Conservation (phyloP, 108 stramenopile genomes). For the Nitzschia inconspicua region DNA sequence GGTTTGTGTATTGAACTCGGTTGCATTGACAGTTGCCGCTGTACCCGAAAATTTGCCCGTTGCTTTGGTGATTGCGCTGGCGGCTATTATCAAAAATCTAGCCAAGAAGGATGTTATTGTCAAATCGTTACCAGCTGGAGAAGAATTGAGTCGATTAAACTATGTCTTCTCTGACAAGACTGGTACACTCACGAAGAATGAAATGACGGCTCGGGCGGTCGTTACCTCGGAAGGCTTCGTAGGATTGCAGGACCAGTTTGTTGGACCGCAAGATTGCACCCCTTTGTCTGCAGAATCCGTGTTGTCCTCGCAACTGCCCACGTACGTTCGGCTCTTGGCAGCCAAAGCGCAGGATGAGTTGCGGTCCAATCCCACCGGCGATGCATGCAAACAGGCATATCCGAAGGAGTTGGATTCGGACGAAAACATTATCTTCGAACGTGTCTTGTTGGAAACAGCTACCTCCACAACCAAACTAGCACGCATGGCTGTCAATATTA, state of each 20-base stretch:
- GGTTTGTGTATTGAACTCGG: constrained; percentile 22
- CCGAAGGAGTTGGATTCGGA: too few relatives aligned
- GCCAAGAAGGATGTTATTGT: constrained; percentile 72
- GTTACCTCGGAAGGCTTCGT: neutral
- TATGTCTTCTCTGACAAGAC: constrained; percentile 88
- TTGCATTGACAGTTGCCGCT: constrained; percentile 87
- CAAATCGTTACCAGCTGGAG: constrained; percentile 75
- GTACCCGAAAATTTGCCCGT: constrained; percentile 89
- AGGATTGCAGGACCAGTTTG: neutral
- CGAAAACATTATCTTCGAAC: too few relatives aligned
- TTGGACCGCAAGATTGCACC: neutral
- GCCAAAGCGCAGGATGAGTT: too few relatives aligned
- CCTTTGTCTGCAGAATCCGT: neutral
- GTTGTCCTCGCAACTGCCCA: neutral
- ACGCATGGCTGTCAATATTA: too few relatives aligned
- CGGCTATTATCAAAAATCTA: constrained; percentile 70
- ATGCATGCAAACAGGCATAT: too few relatives aligned
- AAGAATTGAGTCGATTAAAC: constrained; percentile 80
- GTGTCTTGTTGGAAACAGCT: too few relatives aligned
- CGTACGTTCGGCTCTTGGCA: neutral
- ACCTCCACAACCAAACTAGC: too few relatives aligned
- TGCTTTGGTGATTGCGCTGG: constrained; percentile 69
- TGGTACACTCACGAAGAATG: constrained; percentile 84
- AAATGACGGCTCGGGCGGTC: constrained; percentile 57
- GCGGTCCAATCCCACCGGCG: too few relatives aligned